Conservation (phyloP, 2,329 filamentous ascomycete species). For the Hirsutella thompsonii region DNA sequence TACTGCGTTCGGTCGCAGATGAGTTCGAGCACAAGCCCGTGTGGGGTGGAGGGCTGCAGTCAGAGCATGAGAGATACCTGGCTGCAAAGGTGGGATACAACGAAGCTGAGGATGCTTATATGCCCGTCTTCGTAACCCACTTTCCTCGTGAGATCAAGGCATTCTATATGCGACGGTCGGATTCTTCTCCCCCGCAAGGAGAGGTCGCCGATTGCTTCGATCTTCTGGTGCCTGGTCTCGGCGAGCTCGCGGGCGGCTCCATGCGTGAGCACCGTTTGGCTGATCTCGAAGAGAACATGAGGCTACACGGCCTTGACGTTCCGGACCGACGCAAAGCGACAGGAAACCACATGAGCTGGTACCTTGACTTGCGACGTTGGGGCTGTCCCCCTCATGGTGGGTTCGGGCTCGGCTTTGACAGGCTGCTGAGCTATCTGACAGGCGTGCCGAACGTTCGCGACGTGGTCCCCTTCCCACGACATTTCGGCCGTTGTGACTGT, state of each 20-base stretch:
- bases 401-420: slow-evolving; percentile 83
- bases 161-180: slow-evolving; percentile 52
- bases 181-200: slow-evolving; percentile 14
- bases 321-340: slow-evolving; percentile 15
- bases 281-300: slow-evolving; percentile 58
- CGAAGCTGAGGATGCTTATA: slow-evolving; percentile 28
- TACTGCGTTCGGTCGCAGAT: slow-evolving; percentile 46
- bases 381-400: slow-evolving; percentile 87
- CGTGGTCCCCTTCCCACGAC: slow-evolving; percentile 75
- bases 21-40: slow-evolving; percentile 55
- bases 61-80: slow-evolving; percentile 86
- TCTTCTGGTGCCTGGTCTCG: slow-evolving; percentile 71
- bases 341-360: slow-evolving; percentile 54
- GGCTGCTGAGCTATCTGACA: slow-evolving; percentile 70
- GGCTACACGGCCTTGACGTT: slow-evolving; percentile 46
- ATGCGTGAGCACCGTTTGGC: slow-evolving; percentile 72
- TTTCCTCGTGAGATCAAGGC: slow-evolving; percentile 86
- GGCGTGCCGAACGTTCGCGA: slow-evolving; percentile 76
- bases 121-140: slow-evolving; percentile 82
- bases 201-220: slow-evolving; percentile 81
- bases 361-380: slow-evolving; percentile 76
- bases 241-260: slow-evolving; percentile 79
- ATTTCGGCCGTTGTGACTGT: slow-evolving; percentile 49
- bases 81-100: slow-evolving; percentile 49
- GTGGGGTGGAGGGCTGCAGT: slow-evolving; percentile 66